Evolutionary conservation across 1,139 yeast genomes (phyloP), one percentile per base, ranked within the genome.

Genomic region (Geotrichum bryndzae): DNA sequence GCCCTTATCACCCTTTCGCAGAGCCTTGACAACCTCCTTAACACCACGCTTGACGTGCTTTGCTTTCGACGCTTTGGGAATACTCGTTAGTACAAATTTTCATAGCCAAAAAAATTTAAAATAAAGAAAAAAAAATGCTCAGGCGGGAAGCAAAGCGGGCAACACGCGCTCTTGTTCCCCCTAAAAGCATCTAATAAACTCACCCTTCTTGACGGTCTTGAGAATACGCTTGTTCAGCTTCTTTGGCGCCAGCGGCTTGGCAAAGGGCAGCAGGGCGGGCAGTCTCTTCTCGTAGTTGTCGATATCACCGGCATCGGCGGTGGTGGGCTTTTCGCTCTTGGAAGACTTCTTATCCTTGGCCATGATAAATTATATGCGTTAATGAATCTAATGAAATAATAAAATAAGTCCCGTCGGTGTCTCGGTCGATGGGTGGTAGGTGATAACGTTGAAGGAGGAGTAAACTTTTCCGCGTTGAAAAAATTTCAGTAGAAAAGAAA

Each of bases 11-110:
- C 98, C 98, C 79, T 94, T 94, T 81, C 99, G 86, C 68, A 95
- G 83, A 50, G 98, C 95, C 80, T 95, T 95, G 70, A 94, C 98
- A 55, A 94, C 99, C 79, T 95, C 99, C 79, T 95, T 95, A 63
- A 94, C 99, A 74, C 99, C 99, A 78, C 99, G 85, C 80, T 91
- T 92, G 70, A 95, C 97, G 77, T 94, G 97, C 80, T 95, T 94
- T 67, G 97, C 96, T 79, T 94, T 94, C 62, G 98, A 90, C 11
- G 97, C 97, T 70, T 38, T 31, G 48, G 29, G 22, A 27, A 23
- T 31, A n/a, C 13, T 13, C 1, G 58, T 54, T 59, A 59, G 58
- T 45, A 29, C 51, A 22, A 25, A 50, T 23, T 27, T 29, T 48
- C 38, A 45, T 23, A 23, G 18, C n/a, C 18, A 23, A 35, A 10